Evolutionary conservation across 345 rosid genomes (phyloP).

Genomic region (Syzygium aromaticum): DNA sequence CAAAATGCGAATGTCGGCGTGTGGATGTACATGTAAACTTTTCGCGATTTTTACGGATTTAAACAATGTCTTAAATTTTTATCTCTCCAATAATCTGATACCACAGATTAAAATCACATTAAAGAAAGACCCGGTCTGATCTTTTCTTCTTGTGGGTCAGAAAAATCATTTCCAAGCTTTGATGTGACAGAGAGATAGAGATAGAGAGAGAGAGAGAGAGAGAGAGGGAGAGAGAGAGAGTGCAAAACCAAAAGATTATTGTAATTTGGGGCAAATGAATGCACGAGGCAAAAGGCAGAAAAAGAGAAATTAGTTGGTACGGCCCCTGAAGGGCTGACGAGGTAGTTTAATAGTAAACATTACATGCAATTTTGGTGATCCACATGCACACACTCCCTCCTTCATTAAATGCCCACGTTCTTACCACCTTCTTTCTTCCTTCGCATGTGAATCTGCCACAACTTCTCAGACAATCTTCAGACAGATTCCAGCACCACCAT

Average conservation of each 20-base stretch:
- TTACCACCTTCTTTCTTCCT: neutral
- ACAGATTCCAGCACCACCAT: neutral
- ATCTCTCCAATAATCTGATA: neutral
- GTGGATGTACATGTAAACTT: neutral
- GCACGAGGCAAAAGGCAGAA: neutral
- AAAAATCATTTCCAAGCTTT: neutral
- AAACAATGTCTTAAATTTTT: neutral
- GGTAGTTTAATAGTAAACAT: neutral
- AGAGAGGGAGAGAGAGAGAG: neutral
- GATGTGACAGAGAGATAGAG: neutral
- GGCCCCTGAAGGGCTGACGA: neutral
- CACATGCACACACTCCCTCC: neutral
- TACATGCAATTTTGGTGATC: neutral
- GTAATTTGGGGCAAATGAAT: neutral
- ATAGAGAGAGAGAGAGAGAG: neutral
- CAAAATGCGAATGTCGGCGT: neutral
- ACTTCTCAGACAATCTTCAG: neutral
- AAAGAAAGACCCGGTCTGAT: neutral
- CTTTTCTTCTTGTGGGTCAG: neutral
- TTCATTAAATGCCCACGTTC: neutral
- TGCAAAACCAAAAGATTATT: neutral
- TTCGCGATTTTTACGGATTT: neutral
- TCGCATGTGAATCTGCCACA: neutral
- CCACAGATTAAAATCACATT: neutral
- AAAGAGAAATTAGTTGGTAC: neutral